Evolutionary conservation across 2,329 filamentous ascomycete species (phyloP), one percentile per base, ranked within the genome.

Genomic region (Cladophialophora chaetospira): DNA sequence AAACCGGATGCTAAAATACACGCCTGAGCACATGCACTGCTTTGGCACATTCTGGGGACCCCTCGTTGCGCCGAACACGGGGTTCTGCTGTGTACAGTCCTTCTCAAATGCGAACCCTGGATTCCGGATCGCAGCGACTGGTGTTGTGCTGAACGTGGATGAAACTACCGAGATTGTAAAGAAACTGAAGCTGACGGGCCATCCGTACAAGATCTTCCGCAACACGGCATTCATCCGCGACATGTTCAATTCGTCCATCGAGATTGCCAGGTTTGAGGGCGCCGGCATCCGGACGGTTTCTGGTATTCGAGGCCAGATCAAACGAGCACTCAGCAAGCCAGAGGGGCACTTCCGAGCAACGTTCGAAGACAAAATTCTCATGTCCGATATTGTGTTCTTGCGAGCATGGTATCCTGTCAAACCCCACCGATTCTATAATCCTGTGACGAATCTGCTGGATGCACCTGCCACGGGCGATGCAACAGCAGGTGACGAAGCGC

Each of bases 21-120:
- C 93, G 0, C 95, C 94, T 0, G 95, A 99, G 78, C 94, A 99
- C 71, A 97, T 97, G 91, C 94, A 97, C 76, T 99, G 95, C 77
- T 96, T 96, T 71, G 94, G 85, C 36, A 96, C 92, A 48, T 91
- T 97, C 74, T 97, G 96, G 69, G 94, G 92, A 0, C 94, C 95
- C 0, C 84, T 99, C 5, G 91, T 97, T 58, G 91, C 94, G 0
- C 94, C 95, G 10, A 97, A 96, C 73, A 96, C 93, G 2, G 91
- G 93, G 57, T 97, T 99, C 75, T 92, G 89, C 65, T 94, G 89
- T 72, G 91, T 97, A 63, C 91, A 97, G 73, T 90, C 88, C 5
- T 88, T 99, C 69, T 90, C 88, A 0, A 86, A 89, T 60, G 84
- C 88, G 68, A 93, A 87, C 46, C 88, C 92, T 0, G 92, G 92